Percentiles rank a stretch among this genome's conserved stretches.
These are phyloP conservation scores for Mycothermus thermophilus DNA, from an alignment of 495 filamentous ascomycete species.

Conservation along the genomic window DNA sequence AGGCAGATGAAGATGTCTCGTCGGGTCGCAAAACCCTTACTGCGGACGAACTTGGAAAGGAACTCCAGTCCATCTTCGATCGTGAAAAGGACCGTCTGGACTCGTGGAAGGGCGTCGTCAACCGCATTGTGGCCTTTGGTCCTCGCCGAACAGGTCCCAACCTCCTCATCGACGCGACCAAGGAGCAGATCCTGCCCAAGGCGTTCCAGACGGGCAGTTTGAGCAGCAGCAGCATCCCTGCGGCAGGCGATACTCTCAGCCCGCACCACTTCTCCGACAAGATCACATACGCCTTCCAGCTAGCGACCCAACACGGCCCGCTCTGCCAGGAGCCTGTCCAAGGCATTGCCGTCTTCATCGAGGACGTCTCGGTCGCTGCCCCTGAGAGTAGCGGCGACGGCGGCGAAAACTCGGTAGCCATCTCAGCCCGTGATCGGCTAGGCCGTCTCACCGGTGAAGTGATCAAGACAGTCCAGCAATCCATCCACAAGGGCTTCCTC, in stretches of 20 bases:
- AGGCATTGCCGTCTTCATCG: conserved; percentile 82
- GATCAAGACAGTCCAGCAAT: conserved; percentile 71
- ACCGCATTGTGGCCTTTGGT: conserved; percentile 79
- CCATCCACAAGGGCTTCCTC: conserved; percentile 76
- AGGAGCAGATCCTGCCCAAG: conserved; percentile 55
- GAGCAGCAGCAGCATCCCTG: conserved; percentile 17
- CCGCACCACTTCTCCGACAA: conserved; percentile 76
- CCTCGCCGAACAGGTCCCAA: conserved; percentile 78
- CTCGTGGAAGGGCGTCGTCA: conserved; percentile 60
- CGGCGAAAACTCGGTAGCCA: conserved; percentile 38
- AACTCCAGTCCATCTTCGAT: conserved; percentile 53
- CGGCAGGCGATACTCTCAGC: conserved; percentile 40
- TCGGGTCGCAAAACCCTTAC: conserved; percentile 44
- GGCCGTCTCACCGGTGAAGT: conserved; percentile 80
- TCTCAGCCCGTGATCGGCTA: conserved; percentile 50
- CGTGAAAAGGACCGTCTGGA: conserved; percentile 49
- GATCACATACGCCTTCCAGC: conserved; percentile 82
- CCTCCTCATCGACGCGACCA: conserved; percentile 73
- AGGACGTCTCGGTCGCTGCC: conserved; percentile 50
- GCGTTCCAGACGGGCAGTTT: conserved; percentile 43
- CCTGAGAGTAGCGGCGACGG: conserved; percentile 23
- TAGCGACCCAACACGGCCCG: conserved; percentile 78
- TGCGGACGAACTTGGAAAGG: conserved; percentile 57
- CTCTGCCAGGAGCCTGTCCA: conserved; percentile 90
- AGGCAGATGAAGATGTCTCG: conserved; percentile 36